Evolutionary conservation across 2,329 filamentous ascomycete genomes (phyloP).

Genomic region (Nigrospora osmanthi): DNA sequence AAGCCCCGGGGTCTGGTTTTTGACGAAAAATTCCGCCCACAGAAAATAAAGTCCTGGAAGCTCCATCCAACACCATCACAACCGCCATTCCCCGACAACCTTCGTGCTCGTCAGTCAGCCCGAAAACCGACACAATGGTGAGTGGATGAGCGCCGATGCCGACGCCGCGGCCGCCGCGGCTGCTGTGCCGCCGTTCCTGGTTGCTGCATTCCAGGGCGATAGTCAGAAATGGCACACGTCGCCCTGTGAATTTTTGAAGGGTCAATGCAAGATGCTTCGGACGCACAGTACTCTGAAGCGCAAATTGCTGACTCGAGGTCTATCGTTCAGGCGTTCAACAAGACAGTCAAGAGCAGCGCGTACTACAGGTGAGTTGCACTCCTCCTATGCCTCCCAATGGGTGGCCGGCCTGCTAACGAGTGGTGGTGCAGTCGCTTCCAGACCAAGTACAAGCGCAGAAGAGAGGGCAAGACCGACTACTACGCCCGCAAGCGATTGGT

Average conservation of each 20-base stretch:
- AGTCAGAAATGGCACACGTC: slow-evolving; percentile 18
- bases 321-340: slow-evolving; percentile 71
- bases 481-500: slow-evolving; percentile 99
- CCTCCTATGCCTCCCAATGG: too few relatives aligned
- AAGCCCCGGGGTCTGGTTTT: slow-evolving; percentile 4
- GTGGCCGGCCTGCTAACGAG: slow-evolving; percentile 13
- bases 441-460: slow-evolving; percentile 99
- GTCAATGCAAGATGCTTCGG: slow-evolving; percentile 99
- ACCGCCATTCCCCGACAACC: neutral
- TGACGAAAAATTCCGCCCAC: slow-evolving; percentile 28
- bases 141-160: slow-evolving; percentile 36
- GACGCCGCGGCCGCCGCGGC: neutral
- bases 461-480: slow-evolving; percentile 98
- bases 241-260: slow-evolving; percentile 35
- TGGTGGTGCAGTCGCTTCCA: slow-evolving; percentile 73
- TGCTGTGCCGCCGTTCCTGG: neutral
- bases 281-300: slow-evolving; percentile 73
- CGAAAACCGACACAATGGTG: slow-evolving; percentile 57
- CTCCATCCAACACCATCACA: slow-evolving; percentile 1
- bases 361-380: slow-evolving; percentile 99
- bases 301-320: slow-evolving; percentile 98
- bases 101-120: neutral
- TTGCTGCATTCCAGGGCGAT: slow-evolving; percentile 21
- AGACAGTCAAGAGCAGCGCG: slow-evolving; percentile 93
- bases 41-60: slow-evolving; percentile 20